Evolutionary conservation across 148 eudicot species (phyloP), one percentile per base, ranked within the genome.

Genomic region (Rhododendron vialii): DNA sequence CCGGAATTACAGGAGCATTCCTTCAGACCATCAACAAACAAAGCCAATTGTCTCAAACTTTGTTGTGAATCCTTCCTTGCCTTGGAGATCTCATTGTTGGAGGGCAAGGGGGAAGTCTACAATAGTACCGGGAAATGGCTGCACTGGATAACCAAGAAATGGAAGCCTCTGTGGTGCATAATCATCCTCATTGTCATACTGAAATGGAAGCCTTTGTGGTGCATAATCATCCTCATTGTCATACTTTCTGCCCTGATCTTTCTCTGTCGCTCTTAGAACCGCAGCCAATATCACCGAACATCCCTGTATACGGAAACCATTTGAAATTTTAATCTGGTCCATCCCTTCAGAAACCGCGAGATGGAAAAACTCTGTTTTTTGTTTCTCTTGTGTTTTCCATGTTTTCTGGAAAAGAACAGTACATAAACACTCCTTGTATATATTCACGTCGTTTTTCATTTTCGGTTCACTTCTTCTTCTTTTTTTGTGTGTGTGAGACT

Each of bases 261-360:
- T 24, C 50, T 30, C 41, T 1, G 47, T 79, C 14, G 63, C 84
- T 55, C 89, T 90, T 41, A 92, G 83, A 51, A 89, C 22, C 59
- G 91, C 88, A 73, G 94, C 96, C 59, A 92, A 55, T 14, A 87
- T 45, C 71, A 91, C 69, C 30, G 92, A 86, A 50, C 48, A 24
- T 4, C 79, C 92, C 95, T 93, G 91, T 86, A 83, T 8, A 77
- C 7, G 33, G 18, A 83, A 45, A n/a, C 11, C 41, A 22, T 17
- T 20, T 3, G 17, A 41, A 15, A 18, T 59, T 61, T 82, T 18
- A 28, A 9, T 28, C 50, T 13, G 13, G 26, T 30, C 18, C 83
- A 53, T 7, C 33, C 15, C 33, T 26, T 17, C 63, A 28, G 1
- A 10, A 69, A 69, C 15, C 26, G 2, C 2, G 3, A n/a, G n/a